Percentiles rank a stretch among this genome's conserved stretches.
Evolutionary conservation across 768 basidiomycete genomes (phyloP).

Genomic region (Serendipita sp.): DNA sequence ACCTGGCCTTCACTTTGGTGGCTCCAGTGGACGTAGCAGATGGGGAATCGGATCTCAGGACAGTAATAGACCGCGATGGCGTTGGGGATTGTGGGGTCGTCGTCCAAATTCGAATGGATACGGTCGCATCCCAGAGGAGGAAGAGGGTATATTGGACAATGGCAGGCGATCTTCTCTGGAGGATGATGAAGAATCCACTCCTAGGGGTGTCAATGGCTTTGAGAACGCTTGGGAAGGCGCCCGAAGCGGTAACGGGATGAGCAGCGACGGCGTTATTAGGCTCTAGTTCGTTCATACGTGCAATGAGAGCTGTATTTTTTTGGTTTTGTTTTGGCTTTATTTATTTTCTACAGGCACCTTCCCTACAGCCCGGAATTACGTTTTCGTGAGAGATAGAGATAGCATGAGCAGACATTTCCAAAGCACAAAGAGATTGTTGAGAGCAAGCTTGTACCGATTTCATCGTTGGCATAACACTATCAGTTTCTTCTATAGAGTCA

Average conservation of each 20-base stretch:
- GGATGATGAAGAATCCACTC: background rate
- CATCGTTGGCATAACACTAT: no score
- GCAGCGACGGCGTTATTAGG: background rate
- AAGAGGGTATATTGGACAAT: background rate
- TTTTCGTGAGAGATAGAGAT: no score
- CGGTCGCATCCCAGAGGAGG: background rate
- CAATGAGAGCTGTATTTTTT: no score
- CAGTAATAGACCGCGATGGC: background rate
- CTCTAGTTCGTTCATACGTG: background rate
- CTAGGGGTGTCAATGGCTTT: background rate
- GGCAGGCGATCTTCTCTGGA: background rate
- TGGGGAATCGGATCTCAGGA: background rate
- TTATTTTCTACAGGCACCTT: background rate
- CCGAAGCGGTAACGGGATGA: background rate
- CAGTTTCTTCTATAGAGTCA: no score
- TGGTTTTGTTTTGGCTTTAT: background rate
- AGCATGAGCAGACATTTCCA: no score
- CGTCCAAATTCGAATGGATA: background rate
- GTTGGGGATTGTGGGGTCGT: slow-evolving; percentile 1
- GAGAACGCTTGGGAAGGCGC: slow-evolving; percentile 1
- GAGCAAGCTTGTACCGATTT: no score
- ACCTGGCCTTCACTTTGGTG: background rate
- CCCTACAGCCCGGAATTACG: no score
- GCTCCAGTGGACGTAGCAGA: background rate
- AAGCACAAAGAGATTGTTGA: no score